Evolutionary conservation across 768 basidiomycete species (phyloP).

Genomic region (Suillus paluster): DNA sequence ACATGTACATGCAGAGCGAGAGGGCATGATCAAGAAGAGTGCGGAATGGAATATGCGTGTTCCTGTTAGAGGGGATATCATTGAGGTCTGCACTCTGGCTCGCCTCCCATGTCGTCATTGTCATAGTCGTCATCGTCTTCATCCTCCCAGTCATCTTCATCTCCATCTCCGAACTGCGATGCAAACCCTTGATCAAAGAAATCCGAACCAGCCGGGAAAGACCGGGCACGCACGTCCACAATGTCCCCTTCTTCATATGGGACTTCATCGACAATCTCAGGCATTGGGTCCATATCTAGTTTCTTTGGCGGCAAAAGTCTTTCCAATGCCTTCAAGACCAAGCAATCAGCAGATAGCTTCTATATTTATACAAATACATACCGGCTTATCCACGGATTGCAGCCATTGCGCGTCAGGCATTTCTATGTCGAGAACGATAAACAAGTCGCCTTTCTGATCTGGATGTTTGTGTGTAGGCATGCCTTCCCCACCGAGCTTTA

Average conservation of each 20-base stretch:
- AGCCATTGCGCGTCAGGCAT: slow-evolving; percentile 88
- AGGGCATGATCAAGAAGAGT: slow-evolving; percentile 19
- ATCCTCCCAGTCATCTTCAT: slow-evolving; percentile 73
- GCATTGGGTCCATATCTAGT: slow-evolving; percentile 69
- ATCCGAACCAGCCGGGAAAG: slow-evolving; percentile 71
- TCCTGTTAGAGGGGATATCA: slow-evolving; percentile 32
- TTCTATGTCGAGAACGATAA: slow-evolving; percentile 82
- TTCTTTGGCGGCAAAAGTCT: slow-evolving; percentile 79
- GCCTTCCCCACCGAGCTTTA: slow-evolving; percentile 82
- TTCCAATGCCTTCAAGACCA: slow-evolving; percentile 57
- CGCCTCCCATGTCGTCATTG: slow-evolving; percentile 40
- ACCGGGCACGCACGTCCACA: slow-evolving; percentile 82
- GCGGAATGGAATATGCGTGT: slow-evolving; percentile 17
- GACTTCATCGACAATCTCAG: slow-evolving; percentile 71
- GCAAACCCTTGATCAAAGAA: slow-evolving; percentile 80
- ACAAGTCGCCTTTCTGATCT: slow-evolving; percentile 78
- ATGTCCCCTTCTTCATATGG: slow-evolving; percentile 78
- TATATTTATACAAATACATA: slow-evolving; percentile 31
- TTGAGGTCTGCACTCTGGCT: slow-evolving; percentile 68
- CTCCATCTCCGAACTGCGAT: slow-evolving; percentile 72
- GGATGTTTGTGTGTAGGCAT: slow-evolving; percentile 80
- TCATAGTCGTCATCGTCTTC: slow-evolving; percentile 66
- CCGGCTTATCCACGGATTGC: slow-evolving; percentile 61
- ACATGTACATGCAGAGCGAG: slow-evolving; percentile 29
- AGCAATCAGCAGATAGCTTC: slow-evolving; percentile 9